These are phyloP conservation scores for Eudorina sp. DNA, from an alignment of 139 green algal genomes.

Conservation along the genomic window DNA sequence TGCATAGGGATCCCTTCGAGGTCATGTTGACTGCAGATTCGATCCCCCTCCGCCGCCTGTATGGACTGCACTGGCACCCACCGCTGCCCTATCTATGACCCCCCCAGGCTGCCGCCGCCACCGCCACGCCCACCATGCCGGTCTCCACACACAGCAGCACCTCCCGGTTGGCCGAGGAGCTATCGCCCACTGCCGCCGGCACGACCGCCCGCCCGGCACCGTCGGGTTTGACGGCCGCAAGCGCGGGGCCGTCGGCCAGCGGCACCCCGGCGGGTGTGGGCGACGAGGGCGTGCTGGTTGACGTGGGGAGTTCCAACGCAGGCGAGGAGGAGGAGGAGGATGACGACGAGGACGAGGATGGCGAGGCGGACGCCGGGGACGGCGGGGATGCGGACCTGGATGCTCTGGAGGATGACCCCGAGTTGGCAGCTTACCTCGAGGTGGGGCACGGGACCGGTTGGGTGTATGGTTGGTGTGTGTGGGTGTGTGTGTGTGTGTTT, in stretches of 20 bases:
- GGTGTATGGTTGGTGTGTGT: too few species aligned
- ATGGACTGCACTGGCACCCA: too few species aligned
- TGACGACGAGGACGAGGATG: background rate
- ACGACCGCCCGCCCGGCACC: background rate
- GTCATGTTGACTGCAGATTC: too few species aligned
- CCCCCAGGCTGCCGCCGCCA: background rate
- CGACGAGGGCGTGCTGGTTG: conserved; percentile 1
- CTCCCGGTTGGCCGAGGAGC: background rate
- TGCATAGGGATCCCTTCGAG: too few species aligned
- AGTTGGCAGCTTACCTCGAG: conserved; percentile 57
- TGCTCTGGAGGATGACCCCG: conserved; percentile 49
- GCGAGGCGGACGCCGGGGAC: conserved; percentile 7
- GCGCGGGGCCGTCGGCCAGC: background rate
- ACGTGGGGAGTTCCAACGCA: background rate
- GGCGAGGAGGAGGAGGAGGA: conserved; percentile 38
- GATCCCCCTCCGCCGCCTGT: too few species aligned
- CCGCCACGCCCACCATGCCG: background rate
- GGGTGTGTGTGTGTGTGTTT: too few species aligned
- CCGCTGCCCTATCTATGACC: background rate
- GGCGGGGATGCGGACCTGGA: conserved; percentile 21
- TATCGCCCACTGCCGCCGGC: background rate
- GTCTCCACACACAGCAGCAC: background rate
- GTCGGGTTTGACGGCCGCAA: background rate
- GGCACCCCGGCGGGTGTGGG: background rate
- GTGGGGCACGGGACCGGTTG: too few species aligned